A percentile compares a stretch with the other conserved stretches of the same genome.
phyloP scores from a whole-genome alignment of 805 yeast species.

The Danielozyma ontarioensis region DNA sequence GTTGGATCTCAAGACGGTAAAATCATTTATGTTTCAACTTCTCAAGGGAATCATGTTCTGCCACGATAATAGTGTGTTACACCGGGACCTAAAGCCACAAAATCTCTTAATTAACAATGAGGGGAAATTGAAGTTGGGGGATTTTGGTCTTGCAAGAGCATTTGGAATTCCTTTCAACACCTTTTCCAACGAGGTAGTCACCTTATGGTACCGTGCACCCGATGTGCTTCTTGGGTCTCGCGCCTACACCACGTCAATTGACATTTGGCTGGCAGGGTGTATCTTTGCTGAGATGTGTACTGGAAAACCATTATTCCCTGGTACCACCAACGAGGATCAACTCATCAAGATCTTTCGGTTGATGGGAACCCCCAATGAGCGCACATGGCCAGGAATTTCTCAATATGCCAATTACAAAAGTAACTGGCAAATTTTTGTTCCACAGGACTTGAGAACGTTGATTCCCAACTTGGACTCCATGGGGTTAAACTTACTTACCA shows the following conservation, averaged over 20 bases:
- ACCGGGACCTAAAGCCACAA: conserved; percentile 90
- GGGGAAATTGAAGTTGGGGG: conserved; percentile 92
- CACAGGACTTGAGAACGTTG: conserved; percentile 74
- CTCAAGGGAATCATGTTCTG: conserved; percentile 85
- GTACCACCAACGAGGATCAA: conserved; percentile 94
- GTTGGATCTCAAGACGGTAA: conserved; percentile 65
- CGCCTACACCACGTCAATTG: conserved; percentile 94
- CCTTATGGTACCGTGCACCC: conserved; percentile 97
- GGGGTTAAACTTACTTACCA: conserved; percentile 62
- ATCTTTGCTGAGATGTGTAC: conserved; percentile 97
- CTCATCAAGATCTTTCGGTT: conserved; percentile 84
- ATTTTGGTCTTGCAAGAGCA: conserved; percentile 95
- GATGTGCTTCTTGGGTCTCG: conserved; percentile 93
- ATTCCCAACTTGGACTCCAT: conserved; percentile 66
- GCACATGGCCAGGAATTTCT: conserved; percentile 96
- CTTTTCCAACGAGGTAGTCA: conserved; percentile 94
- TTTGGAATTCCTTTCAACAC: conserved; percentile 98
- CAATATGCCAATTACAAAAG: conserved; percentile 81
- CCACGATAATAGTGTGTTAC: conserved; percentile 79
- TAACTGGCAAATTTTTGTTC: conserved; percentile 79
- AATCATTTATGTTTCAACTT: conserved; percentile 91
- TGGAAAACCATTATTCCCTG: conserved; percentile 96
- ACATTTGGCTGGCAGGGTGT: conserved; percentile 98
- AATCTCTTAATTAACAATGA: conserved; percentile 82
- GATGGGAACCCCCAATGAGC: conserved; percentile 95